A percentile compares a stretch with the other conserved stretches of the same genome.
phyloP scores from a whole-genome alignment of 805 yeast species.

The Pichia membranifaciens region DNA sequence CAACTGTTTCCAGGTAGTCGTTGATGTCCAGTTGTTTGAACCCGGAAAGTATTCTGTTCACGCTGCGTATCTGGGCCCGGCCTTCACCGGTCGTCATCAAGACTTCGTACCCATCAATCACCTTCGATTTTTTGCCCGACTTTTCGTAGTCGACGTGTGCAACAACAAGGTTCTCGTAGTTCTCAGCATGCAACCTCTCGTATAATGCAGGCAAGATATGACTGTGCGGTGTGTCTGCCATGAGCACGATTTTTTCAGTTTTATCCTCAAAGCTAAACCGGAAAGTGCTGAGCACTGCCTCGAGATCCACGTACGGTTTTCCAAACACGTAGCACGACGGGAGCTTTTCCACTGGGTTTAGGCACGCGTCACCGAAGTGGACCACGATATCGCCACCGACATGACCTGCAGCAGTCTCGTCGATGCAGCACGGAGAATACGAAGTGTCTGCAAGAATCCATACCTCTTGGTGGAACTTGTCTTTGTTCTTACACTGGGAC shows the following conservation, averaged over 20 bases:
- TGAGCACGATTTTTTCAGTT: constrained; percentile 46
- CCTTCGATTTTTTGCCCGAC: constrained; percentile 18
- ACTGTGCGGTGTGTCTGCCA: constrained; percentile 72
- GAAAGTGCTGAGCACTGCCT: constrained; percentile 35
- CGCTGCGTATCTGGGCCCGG: constrained; percentile 7
- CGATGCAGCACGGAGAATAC: constrained; percentile 91
- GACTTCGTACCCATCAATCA: constrained; percentile 22
- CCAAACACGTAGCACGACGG: constrained; percentile 80
- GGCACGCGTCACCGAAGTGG: constrained; percentile 93
- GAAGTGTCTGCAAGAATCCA: constrained; percentile 95
- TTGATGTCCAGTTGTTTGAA: constrained; percentile 18
- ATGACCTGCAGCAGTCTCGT: constrained; percentile 95
- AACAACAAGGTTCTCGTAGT: constrained; percentile 33
- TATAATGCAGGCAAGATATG: constrained; percentile 38
- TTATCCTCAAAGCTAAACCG: constrained; percentile 34
- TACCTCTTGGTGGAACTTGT: constrained; percentile 32
- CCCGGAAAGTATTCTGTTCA: constrained; percentile 31
- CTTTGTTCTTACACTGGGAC: constrained; percentile 21
- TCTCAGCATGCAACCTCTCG: constrained; percentile 25
- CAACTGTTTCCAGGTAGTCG: constrained; percentile 2
- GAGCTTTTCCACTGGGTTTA: constrained; percentile 69
- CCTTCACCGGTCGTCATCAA: neutral
- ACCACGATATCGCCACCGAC: constrained; percentile 78
- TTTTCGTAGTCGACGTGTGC: constrained; percentile 34
- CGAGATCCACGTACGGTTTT: constrained; percentile 47